Base-by-base conservation (phyloP, 495 filamentous ascomycete genomes). In the Aspergillus nanangensis region DNA sequence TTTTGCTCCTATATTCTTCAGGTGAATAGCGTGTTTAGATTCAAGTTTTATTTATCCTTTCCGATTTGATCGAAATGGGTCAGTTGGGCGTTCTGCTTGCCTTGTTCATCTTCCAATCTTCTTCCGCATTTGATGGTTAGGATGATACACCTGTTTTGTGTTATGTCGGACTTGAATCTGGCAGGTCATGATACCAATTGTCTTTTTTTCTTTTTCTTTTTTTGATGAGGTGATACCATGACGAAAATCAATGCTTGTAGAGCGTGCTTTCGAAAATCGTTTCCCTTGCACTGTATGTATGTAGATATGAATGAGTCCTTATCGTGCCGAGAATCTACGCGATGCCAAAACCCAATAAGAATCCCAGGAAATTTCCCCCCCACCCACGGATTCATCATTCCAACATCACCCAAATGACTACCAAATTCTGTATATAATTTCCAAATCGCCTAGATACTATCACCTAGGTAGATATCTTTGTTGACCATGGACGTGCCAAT, bases 401-500 rank as follows among this genome's bases (percentile, higher is more conserved):
- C n/a, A n/a, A n/a, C n/a, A 29, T 29, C 25, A 29, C 11, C 25
- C 11, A 5, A 11, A 5, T 29, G 7, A 7, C 11, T 29, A 29
- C 7, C 25, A 7, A 7, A 5, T 29, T 29, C 25, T 29, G 25
- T 5, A 7, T 5, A 29, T 29, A 7, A 29, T 29, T 11, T 29
- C 11, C 25, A 11, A 29, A 29, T 29, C 11, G 11, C 11, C 25
- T 11, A 29, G 7, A 11, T 29, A 5, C 25, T 7, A 11, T 29
- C 25, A 5, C 5, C 5, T 29, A 11, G 25, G 25, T 5, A 29
- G 7, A 17, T 19, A 17, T 13, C 19, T 22, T 8, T 5, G 1
- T 38, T 21, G 5, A 38, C 14, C 23, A 82, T 81, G 77, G 68
- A 81, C 47, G 61, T 69, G 13, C 72, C 73, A 8, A 56, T 71